Evolutionary conservation across 2,329 filamentous ascomycete species (phyloP).

Genomic region (Botrytis deweyae): DNA sequence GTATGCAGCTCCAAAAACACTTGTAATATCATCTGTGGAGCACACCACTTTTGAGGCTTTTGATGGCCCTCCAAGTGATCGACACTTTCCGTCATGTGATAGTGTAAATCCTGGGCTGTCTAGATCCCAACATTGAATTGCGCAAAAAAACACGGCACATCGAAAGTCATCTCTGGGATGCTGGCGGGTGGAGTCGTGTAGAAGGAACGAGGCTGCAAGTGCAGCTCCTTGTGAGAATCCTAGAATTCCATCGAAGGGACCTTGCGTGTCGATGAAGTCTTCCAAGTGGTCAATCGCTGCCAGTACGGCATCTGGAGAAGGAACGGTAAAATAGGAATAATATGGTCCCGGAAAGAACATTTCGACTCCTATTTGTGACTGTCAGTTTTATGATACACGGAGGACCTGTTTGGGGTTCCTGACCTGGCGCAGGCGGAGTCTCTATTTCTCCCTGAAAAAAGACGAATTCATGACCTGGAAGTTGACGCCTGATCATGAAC

Average conservation of each 20-base stretch:
- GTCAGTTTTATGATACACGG: neutral
- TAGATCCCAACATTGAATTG: neutral
- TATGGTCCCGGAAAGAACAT: neutral
- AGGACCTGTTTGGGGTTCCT: neutral
- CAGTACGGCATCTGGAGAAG: neutral
- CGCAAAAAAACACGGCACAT: neutral
- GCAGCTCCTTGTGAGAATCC: conserved; percentile 62
- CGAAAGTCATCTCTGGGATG: neutral
- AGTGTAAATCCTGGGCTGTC: neutral
- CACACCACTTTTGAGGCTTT: neutral
- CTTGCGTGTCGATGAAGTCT: conserved; percentile 45
- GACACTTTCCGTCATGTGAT: neutral
- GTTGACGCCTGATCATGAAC: neutral
- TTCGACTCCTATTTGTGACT: neutral
- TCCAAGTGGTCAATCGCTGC: neutral
- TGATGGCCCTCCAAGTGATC: neutral
- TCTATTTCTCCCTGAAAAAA: neutral
- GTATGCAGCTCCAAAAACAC: neutral
- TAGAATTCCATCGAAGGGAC: conserved; percentile 53
- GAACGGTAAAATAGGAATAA: neutral
- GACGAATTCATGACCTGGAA: neutral
- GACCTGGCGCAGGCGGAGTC: neutral
- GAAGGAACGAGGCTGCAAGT: neutral
- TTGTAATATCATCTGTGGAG: neutral
- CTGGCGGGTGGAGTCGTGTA: neutral